Evolutionary conservation across 202 grass and related monocot genomes (phyloP).

Genomic region (Panicum hallii): DNA sequence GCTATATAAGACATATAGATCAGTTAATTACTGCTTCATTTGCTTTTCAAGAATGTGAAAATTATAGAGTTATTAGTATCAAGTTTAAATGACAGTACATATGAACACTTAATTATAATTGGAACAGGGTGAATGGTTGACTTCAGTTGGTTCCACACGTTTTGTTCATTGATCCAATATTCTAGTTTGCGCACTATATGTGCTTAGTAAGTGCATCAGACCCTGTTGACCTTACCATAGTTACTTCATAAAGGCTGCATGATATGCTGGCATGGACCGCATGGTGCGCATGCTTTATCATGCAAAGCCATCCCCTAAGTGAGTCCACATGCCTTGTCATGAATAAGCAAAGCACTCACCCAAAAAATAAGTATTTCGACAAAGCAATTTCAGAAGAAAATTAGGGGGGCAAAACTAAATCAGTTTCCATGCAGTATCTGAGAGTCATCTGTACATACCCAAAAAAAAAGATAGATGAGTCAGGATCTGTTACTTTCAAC

Average conservation of each 20-base stretch:
- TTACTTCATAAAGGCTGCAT: slow-evolving; percentile 17
- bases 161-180: neutral
- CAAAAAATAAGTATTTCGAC: slow-evolving; percentile 4
- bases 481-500: slow-evolving; percentile 31
- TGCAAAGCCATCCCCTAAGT: neutral
- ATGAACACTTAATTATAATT: neutral
- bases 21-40: too few relatives aligned
- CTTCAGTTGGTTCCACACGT: neutral
- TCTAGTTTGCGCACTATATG: slow-evolving; percentile 15
- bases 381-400: slow-evolving; percentile 38
- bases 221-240: neutral
- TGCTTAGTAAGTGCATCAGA: slow-evolving; percentile 13
- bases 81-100: neutral
- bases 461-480: slow-evolving; percentile 27
- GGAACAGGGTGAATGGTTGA: neutral
- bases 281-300: slow-evolving; percentile 30
- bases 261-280: neutral
- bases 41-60: neutral
- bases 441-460: slow-evolving; percentile 31
- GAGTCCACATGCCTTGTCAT: slow-evolving; percentile 10
- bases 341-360: slow-evolving; percentile 21
- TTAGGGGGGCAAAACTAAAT: slow-evolving; percentile 31
- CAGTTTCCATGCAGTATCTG: slow-evolving; percentile 10
- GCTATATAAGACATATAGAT: too few relatives aligned
- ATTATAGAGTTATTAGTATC: neutral